phyloP scores from a whole-genome alignment of 1,139 yeast genomes.

The Zygoascus meyerae region DNA sequence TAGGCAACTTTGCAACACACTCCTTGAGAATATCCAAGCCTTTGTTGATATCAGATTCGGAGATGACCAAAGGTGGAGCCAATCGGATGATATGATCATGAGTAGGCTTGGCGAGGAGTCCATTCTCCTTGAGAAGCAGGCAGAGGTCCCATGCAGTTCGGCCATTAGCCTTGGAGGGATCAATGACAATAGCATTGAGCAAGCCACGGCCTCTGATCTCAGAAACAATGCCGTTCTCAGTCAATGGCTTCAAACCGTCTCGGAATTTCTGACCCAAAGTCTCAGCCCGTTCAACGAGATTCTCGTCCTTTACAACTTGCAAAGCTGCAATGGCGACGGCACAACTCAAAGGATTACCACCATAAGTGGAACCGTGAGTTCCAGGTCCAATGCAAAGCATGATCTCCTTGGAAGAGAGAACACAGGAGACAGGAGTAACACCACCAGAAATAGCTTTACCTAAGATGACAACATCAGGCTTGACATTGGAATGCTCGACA shows the following conservation, averaged over 20 bases:
- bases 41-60: slow-evolving; percentile 75
- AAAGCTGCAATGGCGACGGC: slow-evolving; percentile 93
- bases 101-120: slow-evolving; percentile 94
- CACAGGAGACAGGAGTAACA: slow-evolving; percentile 87
- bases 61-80: slow-evolving; percentile 92
- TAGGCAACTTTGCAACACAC: slow-evolving; percentile 57
- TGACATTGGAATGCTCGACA: slow-evolving; percentile 77
- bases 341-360: slow-evolving; percentile 96
- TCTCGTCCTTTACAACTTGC: slow-evolving; percentile 83
- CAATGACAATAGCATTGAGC: slow-evolving; percentile 86
- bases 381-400: slow-evolving; percentile 93
- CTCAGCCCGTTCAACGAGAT: slow-evolving; percentile 71
- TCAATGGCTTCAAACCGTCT: slow-evolving; percentile 57
- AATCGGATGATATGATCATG: slow-evolving; percentile 93
- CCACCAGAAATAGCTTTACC: slow-evolving; percentile 98
- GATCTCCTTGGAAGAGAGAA: slow-evolving; percentile 77
- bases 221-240: slow-evolving; percentile 59
- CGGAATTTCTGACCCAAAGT: slow-evolving; percentile 67
- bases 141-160: slow-evolving; percentile 97
- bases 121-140: slow-evolving; percentile 77
- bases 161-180: slow-evolving; percentile 75
- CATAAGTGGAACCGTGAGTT: slow-evolving; percentile 95
- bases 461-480: slow-evolving; percentile 79
- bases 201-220: slow-evolving; percentile 94
- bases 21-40: slow-evolving; percentile 71